phyloP scores from a whole-genome alignment of 768 basidiomycete species.

The Lactarius sp. region DNA sequence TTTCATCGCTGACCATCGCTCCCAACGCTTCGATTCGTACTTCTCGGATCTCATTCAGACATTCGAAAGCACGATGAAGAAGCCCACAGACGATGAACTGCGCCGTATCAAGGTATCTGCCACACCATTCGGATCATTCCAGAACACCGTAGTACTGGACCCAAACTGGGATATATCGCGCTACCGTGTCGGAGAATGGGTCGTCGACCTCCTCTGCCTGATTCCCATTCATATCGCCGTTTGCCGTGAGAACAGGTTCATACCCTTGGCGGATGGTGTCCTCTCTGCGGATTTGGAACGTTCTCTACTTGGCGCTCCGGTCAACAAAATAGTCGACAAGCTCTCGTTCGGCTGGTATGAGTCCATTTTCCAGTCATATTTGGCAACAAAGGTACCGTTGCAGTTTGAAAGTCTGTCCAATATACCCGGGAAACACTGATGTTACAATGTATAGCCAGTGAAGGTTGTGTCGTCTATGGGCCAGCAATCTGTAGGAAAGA shows the following conservation, averaged over 20 bases:
- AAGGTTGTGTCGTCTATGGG: too few relatives aligned
- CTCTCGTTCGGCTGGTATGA: too few relatives aligned
- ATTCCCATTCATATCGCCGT: slow-evolving; percentile 23
- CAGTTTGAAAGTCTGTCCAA: neutral
- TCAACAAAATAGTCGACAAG: too few relatives aligned
- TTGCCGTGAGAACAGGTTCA: too few relatives aligned
- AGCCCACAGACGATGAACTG: slow-evolving; percentile 41
- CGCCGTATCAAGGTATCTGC: too few relatives aligned
- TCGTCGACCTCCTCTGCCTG: slow-evolving; percentile 54
- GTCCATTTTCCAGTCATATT: slow-evolving; percentile 51
- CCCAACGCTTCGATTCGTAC: slow-evolving; percentile 37
- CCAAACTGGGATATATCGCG: too few relatives aligned
- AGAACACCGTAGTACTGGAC: too few relatives aligned
- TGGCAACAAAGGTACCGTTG: slow-evolving; percentile 45
- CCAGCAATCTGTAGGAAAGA: too few relatives aligned
- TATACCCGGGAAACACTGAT: neutral
- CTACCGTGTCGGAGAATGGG: slow-evolving; percentile 46
- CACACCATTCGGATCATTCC: too few relatives aligned
- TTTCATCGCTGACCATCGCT: slow-evolving; percentile 41
- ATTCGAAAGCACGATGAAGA: slow-evolving; percentile 47
- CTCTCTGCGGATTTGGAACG: too few relatives aligned
- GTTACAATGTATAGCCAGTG: neutral
- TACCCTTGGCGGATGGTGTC: too few relatives aligned
- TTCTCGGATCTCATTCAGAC: slow-evolving; percentile 41
- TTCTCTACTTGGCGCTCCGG: too few relatives aligned